Conservation (phyloP, 805 yeast species). For the Saccharomycopsis babjevae region DNA sequence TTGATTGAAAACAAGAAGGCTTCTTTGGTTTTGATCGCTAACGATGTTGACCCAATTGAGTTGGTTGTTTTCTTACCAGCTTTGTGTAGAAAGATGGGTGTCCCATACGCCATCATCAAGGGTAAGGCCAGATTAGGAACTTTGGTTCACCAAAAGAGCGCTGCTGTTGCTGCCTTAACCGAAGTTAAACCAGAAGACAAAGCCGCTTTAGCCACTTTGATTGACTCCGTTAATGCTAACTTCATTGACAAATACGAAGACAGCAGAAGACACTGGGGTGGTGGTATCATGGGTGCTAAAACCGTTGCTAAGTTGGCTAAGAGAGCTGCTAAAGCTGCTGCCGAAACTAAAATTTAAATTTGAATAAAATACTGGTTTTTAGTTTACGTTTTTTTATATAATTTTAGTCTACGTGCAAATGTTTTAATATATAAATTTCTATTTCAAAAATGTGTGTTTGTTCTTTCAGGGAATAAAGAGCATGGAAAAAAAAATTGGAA, state of each 20-base stretch:
- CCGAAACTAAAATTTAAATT: slow-evolving; percentile 20
- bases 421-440: slow-evolving; percentile 1
- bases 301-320: slow-evolving; percentile 78
- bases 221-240: slow-evolving; percentile 90
- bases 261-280: slow-evolving; percentile 98
- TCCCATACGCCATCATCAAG: slow-evolving; percentile 96
- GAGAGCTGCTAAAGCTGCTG: slow-evolving; percentile 40
- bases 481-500: too few relatives aligned
- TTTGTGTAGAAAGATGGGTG: slow-evolving; percentile 98
- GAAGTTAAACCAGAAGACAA: slow-evolving; percentile 93
- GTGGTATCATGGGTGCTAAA: slow-evolving; percentile 96
- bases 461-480: too few relatives aligned
- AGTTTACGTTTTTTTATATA: not conserved
- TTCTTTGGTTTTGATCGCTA: slow-evolving; percentile 91
- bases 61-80: slow-evolving; percentile 96
- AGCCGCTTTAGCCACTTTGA: slow-evolving; percentile 85
- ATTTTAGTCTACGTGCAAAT: not conserved
- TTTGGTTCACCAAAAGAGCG: slow-evolving; percentile 93
- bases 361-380: not conserved
- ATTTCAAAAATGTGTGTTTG: not conserved
- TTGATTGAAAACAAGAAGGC: slow-evolving; percentile 98
- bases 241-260: slow-evolving; percentile 92
- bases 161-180: slow-evolving; percentile 94
- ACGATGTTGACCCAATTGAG: slow-evolving; percentile 99
- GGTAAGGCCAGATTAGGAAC: slow-evolving; percentile 99